Evolutionary conservation across 352 stramenopile species (phyloP).

Genomic region (Phytophthora fragariaefolia): DNA sequence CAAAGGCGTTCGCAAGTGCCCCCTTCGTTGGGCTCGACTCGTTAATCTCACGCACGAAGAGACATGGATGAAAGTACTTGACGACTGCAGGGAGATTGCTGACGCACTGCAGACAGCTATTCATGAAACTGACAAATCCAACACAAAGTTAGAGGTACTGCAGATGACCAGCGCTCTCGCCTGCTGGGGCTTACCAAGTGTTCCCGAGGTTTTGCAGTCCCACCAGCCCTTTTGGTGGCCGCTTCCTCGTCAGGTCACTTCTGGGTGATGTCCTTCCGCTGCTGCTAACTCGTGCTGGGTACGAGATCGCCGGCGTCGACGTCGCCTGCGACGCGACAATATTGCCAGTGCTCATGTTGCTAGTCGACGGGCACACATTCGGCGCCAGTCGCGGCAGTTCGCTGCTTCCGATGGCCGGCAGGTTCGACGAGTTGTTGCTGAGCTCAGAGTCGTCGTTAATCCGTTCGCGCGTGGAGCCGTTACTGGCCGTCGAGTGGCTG

Average conservation of each 20-base stretch:
- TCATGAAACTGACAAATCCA: slow-evolving; percentile 73
- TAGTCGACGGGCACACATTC: slow-evolving; percentile 19
- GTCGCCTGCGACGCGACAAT: slow-evolving; percentile 35
- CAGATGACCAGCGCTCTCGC: not conserved
- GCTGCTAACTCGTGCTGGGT: slow-evolving; percentile 16
- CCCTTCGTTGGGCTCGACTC: slow-evolving; percentile 65
- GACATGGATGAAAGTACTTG: slow-evolving; percentile 59
- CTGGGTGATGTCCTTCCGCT: slow-evolving; percentile 22
- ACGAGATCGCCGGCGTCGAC: slow-evolving; percentile 17
- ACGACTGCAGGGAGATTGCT: slow-evolving; percentile 65
- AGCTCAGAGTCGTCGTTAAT: slow-evolving; percentile 24
- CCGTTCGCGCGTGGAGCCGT: slow-evolving; percentile 19
- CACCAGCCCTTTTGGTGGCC: slow-evolving; percentile 50
- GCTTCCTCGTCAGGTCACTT: slow-evolving; percentile 33
- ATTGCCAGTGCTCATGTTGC: slow-evolving; percentile 29
- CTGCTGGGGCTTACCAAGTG: slow-evolving; percentile 57
- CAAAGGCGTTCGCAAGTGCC: slow-evolving; percentile 67
- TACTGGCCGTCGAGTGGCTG: slow-evolving; percentile 44
- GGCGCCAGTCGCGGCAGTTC: slow-evolving; percentile 27
- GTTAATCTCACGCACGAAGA: slow-evolving; percentile 62
- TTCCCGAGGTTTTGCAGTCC: slow-evolving; percentile 84
- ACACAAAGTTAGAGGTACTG: slow-evolving; percentile 3
- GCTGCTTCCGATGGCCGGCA: slow-evolving; percentile 24
- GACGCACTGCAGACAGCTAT: slow-evolving; percentile 87
- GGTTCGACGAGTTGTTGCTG: slow-evolving; percentile 25